Evolutionary conservation across 345 rosid species (phyloP).

Genomic region (Syzygium aromaticum): DNA sequence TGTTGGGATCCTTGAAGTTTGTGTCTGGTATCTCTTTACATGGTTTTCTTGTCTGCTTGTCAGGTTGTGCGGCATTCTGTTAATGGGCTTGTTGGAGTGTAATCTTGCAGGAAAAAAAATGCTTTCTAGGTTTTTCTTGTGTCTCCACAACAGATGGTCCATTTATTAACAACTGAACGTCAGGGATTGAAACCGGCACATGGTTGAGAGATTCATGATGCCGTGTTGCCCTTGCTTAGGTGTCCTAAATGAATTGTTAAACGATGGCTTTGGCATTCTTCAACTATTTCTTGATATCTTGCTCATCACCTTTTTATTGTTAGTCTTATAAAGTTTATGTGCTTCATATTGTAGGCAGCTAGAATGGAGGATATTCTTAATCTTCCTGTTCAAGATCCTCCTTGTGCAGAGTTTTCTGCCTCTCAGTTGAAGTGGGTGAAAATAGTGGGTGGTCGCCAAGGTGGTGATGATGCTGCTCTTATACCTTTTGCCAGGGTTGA

Average conservation of each 20-base stretch:
- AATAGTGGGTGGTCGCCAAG: conserved; percentile 45
- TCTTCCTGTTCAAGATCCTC: conserved; percentile 50
- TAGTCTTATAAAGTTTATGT: background rate
- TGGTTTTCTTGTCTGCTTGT: background rate
- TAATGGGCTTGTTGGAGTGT: background rate
- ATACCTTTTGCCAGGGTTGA: conserved; percentile 47
- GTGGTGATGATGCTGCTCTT: conserved; percentile 47
- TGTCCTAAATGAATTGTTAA: background rate
- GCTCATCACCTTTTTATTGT: background rate
- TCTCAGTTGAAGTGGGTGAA: conserved; percentile 37
- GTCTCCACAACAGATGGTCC: background rate
- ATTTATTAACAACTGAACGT: background rate
- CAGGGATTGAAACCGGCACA: background rate
- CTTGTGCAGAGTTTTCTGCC: conserved; percentile 39
- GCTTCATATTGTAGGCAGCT: conserved; percentile 22
- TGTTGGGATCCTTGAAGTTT: background rate
- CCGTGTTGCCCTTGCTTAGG: background rate
- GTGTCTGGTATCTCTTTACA: background rate
- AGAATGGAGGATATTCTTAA: conserved; percentile 52
- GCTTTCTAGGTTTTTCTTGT: background rate
- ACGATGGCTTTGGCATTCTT: background rate
- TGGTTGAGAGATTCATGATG: background rate
- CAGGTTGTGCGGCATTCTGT: background rate
- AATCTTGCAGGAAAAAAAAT: background rate
- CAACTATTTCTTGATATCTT: background rate